These are phyloP conservation scores for Xylaria telfairii DNA, from an alignment of 495 filamentous ascomycete genomes.

Conservation along the genomic window DNA sequence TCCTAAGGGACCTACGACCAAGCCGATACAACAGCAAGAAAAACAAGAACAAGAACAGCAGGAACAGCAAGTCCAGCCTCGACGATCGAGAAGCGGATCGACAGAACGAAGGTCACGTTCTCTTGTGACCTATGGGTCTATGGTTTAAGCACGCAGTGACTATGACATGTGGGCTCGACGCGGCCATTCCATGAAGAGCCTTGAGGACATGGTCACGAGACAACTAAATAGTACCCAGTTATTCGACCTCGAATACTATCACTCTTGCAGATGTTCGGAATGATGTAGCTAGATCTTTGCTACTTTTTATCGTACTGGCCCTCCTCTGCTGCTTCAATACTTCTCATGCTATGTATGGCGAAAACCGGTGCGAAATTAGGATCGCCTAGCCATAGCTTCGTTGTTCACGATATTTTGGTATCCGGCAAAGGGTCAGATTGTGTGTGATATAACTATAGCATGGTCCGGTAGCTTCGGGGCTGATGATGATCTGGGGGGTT, in stretches of 20 bases:
- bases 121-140: constrained; percentile 15
- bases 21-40: constrained; percentile 1
- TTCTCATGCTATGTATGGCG: not conserved
- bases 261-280: not conserved
- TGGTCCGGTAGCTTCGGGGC: not conserved
- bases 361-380: not conserved
- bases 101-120: constrained; percentile 14
- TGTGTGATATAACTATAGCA: not conserved
- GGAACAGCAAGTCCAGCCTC: not conserved
- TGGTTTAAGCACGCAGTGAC: not conserved
- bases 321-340: not conserved
- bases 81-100: constrained; percentile 9
- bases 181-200: not conserved
- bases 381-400: not conserved
- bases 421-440: not conserved
- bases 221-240: not conserved
- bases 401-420: not conserved
- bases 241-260: not conserved
- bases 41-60: too few relatives aligned
- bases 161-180: not conserved
- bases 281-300: not conserved
- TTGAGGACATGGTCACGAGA: not conserved
- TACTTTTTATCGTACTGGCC: not conserved
- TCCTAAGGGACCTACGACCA: not conserved
- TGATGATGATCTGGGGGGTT: not conserved